Evolutionary conservation across 2,329 filamentous ascomycete genomes (phyloP).

Genomic region (Clonostachys sp.): DNA sequence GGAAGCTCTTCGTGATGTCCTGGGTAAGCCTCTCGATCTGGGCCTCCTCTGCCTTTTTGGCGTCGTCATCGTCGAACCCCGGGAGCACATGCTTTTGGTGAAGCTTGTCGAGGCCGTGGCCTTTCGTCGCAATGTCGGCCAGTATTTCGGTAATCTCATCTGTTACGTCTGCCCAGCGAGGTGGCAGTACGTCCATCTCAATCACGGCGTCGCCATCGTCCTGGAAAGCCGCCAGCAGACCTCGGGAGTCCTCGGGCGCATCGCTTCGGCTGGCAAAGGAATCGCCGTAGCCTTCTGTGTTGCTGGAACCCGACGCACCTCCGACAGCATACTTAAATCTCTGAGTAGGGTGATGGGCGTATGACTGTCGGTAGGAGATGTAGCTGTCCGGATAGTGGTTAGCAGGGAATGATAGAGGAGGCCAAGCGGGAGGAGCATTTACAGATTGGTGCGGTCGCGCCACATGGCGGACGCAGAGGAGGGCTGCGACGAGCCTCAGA

Average conservation of each 20-base stretch:
- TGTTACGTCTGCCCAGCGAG: slow-evolving; percentile 91
- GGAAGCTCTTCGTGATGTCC: slow-evolving; percentile 83
- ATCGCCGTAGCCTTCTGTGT: slow-evolving; percentile 46
- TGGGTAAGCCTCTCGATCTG: slow-evolving; percentile 90
- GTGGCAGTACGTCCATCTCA: slow-evolving; percentile 95
- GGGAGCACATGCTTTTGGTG: slow-evolving; percentile 97
- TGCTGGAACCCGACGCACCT: slow-evolving; percentile 26
- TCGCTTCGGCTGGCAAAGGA: slow-evolving; percentile 44
- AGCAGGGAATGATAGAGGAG: slow-evolving; percentile 8
- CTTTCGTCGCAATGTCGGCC: slow-evolving; percentile 74
- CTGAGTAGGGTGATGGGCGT: slow-evolving; percentile 88
- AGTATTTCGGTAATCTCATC: slow-evolving; percentile 88
- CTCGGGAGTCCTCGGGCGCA: slow-evolving; percentile 55
- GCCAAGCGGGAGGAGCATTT: slow-evolving; percentile 26
- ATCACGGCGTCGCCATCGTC: slow-evolving; percentile 94
- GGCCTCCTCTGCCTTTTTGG: slow-evolving; percentile 79
- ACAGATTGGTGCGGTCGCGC: slow-evolving; percentile 99
- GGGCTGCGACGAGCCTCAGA: slow-evolving; percentile 6
- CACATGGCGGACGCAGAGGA: slow-evolving; percentile 71
- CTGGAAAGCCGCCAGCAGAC: slow-evolving; percentile 77
- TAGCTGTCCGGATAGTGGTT: slow-evolving; percentile 55
- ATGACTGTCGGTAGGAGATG: slow-evolving; percentile 98
- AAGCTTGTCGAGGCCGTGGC: slow-evolving; percentile 80
- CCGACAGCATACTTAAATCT: slow-evolving; percentile 63
- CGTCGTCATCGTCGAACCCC: slow-evolving; percentile 91